Base-by-base conservation (phyloP, 75 land plant genomes). In the Cunninghamia lanceolata region DNA sequence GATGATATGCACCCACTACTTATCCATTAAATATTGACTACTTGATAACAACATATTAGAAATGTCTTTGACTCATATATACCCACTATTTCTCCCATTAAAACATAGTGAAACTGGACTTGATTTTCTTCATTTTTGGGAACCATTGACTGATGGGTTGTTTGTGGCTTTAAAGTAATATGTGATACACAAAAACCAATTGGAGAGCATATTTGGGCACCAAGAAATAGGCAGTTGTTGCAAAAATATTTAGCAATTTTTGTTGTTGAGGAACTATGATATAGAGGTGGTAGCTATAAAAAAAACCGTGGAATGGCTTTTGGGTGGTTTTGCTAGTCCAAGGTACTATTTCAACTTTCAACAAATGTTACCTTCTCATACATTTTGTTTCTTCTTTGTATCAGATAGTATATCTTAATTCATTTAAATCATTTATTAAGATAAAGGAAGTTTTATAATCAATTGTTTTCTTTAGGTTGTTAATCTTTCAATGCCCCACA, bases 271-370 rank as follows among this genome's bases (percentile, higher is more conserved):
- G 95, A 90, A 53, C 94, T 99, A 80, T 98, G 99, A 97, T 95
- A 88, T 84, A 5, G 46, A 5, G 17, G 15, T 36, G 15, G 13
- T 17, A 13, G 50, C 34, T 34, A 34, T 28, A n/a, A n/a, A 28
- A n/a, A n/a, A n/a, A n/a, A n/a, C n/a, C n/a, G n/a, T n/a, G n/a
- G 98, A 98, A 21, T 98, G 99, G 99, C 99, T 98, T 50, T 90
- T 92, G 15, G 98, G 98, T 84, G 99, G 92, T 38, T 96, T 92
- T 59, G 98, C 99, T 63, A 98, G 99, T 63, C 95, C 99, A 38
- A 96, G 98, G 99, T 96, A 32, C n/a, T n/a, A n/a, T 28, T 28
- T 28, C 34, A 45, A 45, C 47, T 9, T 45, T 45, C 47, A 45
- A 9, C 9, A 45, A 45, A 45, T 45, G 47, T 45, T 45, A 9